A percentile compares a stretch with the other conserved stretches of the same genome.
Evolutionary conservation across 1,284 basidiomycete species (phyloP).

Genomic region (Ceratobasidium sp.): DNA sequence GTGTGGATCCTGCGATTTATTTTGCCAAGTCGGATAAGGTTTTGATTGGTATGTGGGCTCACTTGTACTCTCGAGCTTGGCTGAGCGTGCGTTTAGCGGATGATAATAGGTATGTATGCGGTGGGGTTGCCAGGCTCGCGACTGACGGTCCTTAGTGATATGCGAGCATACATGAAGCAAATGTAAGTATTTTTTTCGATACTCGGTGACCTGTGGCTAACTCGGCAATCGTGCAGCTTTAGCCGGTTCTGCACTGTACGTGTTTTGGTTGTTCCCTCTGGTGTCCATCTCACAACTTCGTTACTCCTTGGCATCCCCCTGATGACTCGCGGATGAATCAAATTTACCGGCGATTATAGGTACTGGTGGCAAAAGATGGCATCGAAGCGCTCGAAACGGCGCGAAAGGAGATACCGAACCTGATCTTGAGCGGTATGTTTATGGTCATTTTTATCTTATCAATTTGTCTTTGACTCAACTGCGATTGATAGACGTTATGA

Average conservation of each 20-base stretch:
- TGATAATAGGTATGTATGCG: constrained; percentile 46
- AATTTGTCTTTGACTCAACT: constrained; percentile 36
- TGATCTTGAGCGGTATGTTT: constrained; percentile 48
- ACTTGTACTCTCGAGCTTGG: not conserved
- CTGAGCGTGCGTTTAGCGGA: constrained; percentile 42
- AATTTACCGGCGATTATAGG: constrained; percentile 28
- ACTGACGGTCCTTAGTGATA: constrained; percentile 44
- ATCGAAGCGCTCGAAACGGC: constrained; percentile 50
- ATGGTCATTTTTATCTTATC: not conserved
- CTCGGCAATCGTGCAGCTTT: constrained; percentile 32
- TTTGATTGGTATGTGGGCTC: constrained; percentile 42
- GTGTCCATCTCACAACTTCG: constrained; percentile 5
- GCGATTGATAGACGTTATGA: constrained; percentile 48
- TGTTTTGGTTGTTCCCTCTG: not conserved
- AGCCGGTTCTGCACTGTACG: constrained; percentile 37
- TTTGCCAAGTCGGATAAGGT: constrained; percentile 45
- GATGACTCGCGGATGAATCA: not conserved
- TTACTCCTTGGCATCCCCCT: not conserved
- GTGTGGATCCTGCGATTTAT: constrained; percentile 42
- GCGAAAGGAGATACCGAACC: constrained; percentile 43
- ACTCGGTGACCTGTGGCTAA: not conserved
- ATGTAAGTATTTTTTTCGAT: constrained; percentile 38
- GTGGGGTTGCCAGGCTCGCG: constrained; percentile 38
- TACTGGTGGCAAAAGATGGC: constrained; percentile 53
- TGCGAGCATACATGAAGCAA: constrained; percentile 41